Evolutionary conservation across 345 rosid genomes (phyloP), one percentile per base, ranked within the genome.

Genomic region (Brassica juncea): DNA sequence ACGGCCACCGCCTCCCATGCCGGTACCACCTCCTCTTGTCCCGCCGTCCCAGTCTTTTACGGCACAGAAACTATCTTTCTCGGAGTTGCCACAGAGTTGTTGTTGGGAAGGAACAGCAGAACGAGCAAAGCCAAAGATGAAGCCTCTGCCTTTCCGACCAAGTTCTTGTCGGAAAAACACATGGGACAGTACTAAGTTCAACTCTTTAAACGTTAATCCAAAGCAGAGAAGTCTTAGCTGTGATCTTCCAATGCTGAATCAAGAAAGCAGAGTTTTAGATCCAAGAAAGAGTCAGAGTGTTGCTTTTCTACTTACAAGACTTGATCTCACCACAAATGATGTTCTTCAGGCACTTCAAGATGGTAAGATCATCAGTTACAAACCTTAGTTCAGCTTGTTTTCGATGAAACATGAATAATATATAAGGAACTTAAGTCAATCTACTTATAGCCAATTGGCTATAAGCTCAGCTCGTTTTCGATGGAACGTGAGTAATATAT

Each of bases 111-210:
- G 73, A 28, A 62, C 71, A 10, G 81, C 83, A 49, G 55, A 49
- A 5, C 8, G 19, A 49, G 0, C 55, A 49, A 4, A 49, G 55
- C 8, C 19, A 2, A 95, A 91, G 81, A 69, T 90, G 86, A 95
- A 92, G 83, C 92, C 98, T 79, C 65, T 95, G 76, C 97, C 94
- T 74, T 95, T 89, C 68, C 81, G 94, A 67, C 90, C 98, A 9
- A 90, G 88, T 81, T 95, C 98, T 0, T 91, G 89, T 77, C 87
- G 97, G 57, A 97, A 87, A 55, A 91, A 87, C 91, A 92, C 89
- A 70, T 96, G 99, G 98, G 99, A 93, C 82, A 93, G 90, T 86
- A 76, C 90, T 10, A 88, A 83, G 73, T 82, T 92, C 49, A 90
- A 90, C 84, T 87, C 98, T 44, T 87, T 81, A 2, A 86, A 87